Evolutionary conservation across 345 rosid genomes (phyloP).

Genomic region (Clausena lansium): DNA sequence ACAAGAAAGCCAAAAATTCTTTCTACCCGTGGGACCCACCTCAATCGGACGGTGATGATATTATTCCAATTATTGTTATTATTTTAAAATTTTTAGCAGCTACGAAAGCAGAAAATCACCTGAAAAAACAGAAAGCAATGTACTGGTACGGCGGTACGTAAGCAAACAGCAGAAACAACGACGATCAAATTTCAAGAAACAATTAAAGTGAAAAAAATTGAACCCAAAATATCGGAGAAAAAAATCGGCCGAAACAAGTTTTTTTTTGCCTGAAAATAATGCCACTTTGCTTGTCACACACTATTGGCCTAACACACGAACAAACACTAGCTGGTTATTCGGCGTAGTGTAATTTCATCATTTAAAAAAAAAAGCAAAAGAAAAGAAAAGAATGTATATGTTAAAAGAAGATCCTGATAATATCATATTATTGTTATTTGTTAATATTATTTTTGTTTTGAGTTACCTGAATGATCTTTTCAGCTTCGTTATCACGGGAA

Average conservation of each 20-base stretch:
- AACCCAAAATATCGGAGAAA: constrained; percentile 5
- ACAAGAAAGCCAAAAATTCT: neutral
- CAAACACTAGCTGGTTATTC: neutral
- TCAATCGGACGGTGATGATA: neutral
- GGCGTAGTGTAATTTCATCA: neutral
- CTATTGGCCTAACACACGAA: neutral
- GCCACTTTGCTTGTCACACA: constrained; percentile 3
- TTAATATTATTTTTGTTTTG: neutral
- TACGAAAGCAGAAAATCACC: constrained; percentile 4
- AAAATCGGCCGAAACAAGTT: neutral
- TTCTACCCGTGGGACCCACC: constrained; percentile 1
- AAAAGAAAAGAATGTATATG: no score
- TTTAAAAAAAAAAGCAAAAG: no score
- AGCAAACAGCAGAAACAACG: constrained; percentile 3
- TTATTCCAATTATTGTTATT: neutral
- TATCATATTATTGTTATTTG: no score
- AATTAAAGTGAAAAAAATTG: neutral
- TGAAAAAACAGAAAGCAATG: neutral
- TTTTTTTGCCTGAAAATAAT: constrained; percentile 5
- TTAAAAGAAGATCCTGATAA: neutral
- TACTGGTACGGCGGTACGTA: constrained; percentile 16
- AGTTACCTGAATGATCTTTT: constrained; percentile 67
- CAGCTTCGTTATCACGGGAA: constrained; percentile 25
- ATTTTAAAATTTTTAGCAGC: neutral
- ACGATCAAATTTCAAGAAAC: constrained; percentile 8